A percentile compares a stretch with the other conserved stretches of the same genome.
These are phyloP conservation scores for Oryza rufipogon DNA, from an alignment of 176 grass and related monocot genomes.

Conservation along the genomic window DNA sequence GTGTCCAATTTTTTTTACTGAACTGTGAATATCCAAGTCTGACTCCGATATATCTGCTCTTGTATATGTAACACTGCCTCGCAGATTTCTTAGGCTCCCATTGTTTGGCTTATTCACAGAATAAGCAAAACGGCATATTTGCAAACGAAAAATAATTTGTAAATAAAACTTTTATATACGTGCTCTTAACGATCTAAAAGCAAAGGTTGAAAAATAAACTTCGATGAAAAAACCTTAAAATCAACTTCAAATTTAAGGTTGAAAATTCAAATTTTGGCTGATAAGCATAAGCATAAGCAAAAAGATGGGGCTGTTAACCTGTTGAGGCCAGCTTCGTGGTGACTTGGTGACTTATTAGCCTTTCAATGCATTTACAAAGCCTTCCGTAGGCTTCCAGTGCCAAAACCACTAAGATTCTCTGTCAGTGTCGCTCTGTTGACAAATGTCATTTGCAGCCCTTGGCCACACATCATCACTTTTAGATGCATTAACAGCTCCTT, in stretches of 20 bases:
- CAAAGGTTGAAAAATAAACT: too few relatives aligned
- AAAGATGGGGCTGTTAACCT: neutral
- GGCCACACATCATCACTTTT: neutral
- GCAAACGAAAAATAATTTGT: too few relatives aligned
- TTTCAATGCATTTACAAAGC: neutral
- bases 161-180: too few relatives aligned
- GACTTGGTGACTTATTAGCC: neutral
- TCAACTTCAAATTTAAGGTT: too few relatives aligned
- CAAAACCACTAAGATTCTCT: slow-evolving; percentile 17
- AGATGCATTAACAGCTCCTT: slow-evolving; percentile 1
- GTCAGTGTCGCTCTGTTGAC: neutral
- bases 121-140: too few relatives aligned
- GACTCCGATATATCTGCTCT: neutral
- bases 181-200: too few relatives aligned
- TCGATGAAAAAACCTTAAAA: too few relatives aligned
- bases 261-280: too few relatives aligned
- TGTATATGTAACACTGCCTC: neutral
- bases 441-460: neutral
- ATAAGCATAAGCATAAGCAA: too few relatives aligned
- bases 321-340: neutral
- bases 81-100: neutral
- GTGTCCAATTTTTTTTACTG: neutral
- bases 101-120: too few relatives aligned
- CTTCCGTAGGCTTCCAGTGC: slow-evolving; percentile 11
- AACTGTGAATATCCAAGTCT: neutral